Evolutionary conservation across 768 basidiomycete species (phyloP).

Genomic region (Gloeostereum incarnatum): DNA sequence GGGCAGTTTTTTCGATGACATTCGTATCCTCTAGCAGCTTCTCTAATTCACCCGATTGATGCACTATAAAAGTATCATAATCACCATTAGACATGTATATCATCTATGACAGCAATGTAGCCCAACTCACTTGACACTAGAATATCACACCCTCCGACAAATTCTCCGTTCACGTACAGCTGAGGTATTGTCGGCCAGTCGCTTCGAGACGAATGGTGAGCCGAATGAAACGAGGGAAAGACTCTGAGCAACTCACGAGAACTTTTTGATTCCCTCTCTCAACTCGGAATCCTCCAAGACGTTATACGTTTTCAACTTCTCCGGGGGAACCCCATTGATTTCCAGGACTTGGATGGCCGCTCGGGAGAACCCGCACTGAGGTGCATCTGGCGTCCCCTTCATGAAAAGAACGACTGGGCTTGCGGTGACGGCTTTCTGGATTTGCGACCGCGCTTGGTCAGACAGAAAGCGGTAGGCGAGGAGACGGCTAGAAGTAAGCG

Average conservation of each 20-base stretch:
- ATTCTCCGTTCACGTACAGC: conserved; percentile 90
- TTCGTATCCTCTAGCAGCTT: conserved; percentile 63
- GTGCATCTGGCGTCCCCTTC: conserved; percentile 86
- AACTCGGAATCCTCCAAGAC: conserved; percentile 83
- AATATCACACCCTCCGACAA: conserved; percentile 96
- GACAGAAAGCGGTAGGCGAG: conserved; percentile 40
- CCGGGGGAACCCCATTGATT: conserved; percentile 65
- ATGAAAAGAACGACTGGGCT: conserved; percentile 93
- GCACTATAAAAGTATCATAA: conserved; percentile 49
- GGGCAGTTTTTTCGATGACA: conserved; percentile 48
- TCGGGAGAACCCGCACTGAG: conserved; percentile 94
- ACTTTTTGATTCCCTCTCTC: conserved; percentile 86
- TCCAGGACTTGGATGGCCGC: conserved; percentile 89
- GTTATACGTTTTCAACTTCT: conserved; percentile 86
- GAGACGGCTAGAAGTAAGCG: conserved; percentile 16
- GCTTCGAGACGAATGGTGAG: conserved; percentile 26
- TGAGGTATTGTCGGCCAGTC: conserved; percentile 99
- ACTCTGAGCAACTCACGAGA: conserved; percentile 73
- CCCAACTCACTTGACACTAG: conserved; percentile 69
- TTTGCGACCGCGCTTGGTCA: conserved; percentile 48
- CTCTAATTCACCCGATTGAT: conserved; percentile 92
- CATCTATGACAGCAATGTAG: background rate
- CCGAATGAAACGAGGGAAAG: background rate
- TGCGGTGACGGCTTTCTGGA: conserved; percentile 65
- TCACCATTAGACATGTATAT: conserved; percentile 2